These are phyloP conservation scores for Sutorius australiensis DNA, from an alignment of 768 basidiomycete species.

Conservation along the genomic window DNA sequence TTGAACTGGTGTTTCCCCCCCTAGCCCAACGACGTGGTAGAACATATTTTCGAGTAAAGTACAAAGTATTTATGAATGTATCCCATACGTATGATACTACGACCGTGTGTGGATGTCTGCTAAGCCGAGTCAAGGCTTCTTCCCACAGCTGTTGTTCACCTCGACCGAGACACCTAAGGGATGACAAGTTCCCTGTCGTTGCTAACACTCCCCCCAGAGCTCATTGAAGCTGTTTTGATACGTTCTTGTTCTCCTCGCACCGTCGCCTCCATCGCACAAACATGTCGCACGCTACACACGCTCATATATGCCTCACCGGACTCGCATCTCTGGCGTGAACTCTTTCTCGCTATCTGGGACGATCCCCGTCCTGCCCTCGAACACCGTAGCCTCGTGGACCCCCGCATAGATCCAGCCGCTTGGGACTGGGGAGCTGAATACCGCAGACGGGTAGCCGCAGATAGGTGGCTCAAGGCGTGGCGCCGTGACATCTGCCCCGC, in stretches of 20 bases:
- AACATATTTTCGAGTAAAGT: neutral
- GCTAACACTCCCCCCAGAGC: constrained; percentile 35
- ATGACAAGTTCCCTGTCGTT: neutral
- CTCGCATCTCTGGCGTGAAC: constrained; percentile 44
- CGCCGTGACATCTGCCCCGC: constrained; percentile 14
- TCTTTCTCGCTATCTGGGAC: constrained; percentile 48
- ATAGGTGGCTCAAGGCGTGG: constrained; percentile 24
- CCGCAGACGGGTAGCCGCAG: constrained; percentile 20
- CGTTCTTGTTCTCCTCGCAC: constrained; percentile 27
- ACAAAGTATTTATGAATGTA: neutral
- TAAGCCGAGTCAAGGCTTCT: neutral
- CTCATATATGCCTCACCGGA: constrained; percentile 36
- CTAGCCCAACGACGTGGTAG: constrained; percentile 14
- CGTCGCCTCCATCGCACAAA: constrained; percentile 36
- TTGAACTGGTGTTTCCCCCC: neutral
- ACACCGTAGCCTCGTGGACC: constrained; percentile 25
- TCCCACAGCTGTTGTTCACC: constrained; percentile 4
- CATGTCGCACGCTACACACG: constrained; percentile 32
- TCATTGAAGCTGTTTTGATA: constrained; percentile 38
- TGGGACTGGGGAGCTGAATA: constrained; percentile 28
- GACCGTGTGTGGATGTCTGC: neutral
- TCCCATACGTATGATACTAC: neutral
- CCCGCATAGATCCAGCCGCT: constrained; percentile 13
- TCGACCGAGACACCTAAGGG: neutral
- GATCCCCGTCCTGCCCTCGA: constrained; percentile 40